Percentiles rank a stretch among this genome's conserved stretches.
Evolutionary conservation across 75 land plant genomes (phyloP).

Genomic region (Pinus tabuliformis): DNA sequence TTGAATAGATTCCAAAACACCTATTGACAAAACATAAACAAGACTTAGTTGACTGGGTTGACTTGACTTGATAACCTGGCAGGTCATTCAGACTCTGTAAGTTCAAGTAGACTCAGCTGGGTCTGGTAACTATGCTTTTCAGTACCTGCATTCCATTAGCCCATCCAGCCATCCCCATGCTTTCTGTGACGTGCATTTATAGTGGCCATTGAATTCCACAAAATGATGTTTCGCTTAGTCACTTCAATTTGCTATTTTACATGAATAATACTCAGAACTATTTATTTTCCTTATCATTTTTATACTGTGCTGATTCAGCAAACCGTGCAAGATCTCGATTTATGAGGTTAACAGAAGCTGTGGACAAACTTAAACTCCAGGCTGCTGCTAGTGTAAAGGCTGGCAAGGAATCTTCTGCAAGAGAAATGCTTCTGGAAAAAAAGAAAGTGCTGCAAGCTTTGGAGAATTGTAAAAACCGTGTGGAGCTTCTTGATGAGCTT

Average conservation of each 20-base stretch:
- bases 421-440: slow-evolving; percentile 73
- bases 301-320: slow-evolving; percentile 41
- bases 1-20: too few species aligned
- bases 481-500: slow-evolving; percentile 74
- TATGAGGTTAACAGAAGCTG: slow-evolving; percentile 76
- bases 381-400: slow-evolving; percentile 53
- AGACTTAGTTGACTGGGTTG: too few species aligned
- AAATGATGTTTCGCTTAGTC: not conserved
- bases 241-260: not conserved
- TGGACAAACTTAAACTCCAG: slow-evolving; percentile 65
- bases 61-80: too few species aligned
- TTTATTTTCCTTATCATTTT: not conserved
- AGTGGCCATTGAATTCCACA: not conserved
- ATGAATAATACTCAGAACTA: not conserved
- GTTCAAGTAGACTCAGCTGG: too few species aligned
- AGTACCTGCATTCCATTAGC: not conserved
- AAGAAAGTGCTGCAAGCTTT: slow-evolving; percentile 82
- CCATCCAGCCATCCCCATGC: not conserved
- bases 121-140: not conserved
- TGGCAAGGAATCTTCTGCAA: slow-evolving; percentile 76
- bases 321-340: slow-evolving; percentile 73
- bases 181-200: not conserved
- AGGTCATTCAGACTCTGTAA: too few species aligned
- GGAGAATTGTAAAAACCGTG: slow-evolving; percentile 66
- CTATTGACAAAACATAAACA: too few species aligned